Evolutionary conservation across 371 early-diverging fungal genomes (phyloP), one percentile per base, ranked within the genome.

Genomic region (Apophysomyces elegans): DNA sequence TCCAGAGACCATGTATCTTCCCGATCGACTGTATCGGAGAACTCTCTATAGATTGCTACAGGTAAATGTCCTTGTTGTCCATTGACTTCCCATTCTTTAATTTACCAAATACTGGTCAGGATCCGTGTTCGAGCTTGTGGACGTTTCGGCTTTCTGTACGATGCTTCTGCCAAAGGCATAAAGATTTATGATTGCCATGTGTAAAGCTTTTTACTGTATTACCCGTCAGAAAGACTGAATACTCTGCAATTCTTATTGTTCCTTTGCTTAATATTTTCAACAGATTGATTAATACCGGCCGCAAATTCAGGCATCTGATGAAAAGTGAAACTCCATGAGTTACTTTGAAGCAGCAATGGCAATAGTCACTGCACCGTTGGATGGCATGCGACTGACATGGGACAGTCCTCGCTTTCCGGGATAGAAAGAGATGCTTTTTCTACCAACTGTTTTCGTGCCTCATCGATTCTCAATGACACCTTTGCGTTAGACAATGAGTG

Each of bases 371-470:
- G 60, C 84, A 88, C 68, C 75, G 76, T 50, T 16, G 91, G 90
- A 76, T 88, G 88, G 21, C 80, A 72, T 18, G 84, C 79, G 26
- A 91, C 69, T 4, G 88, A 87, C 77, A 87, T 90, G 9, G 89
- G 88, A 6, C 88, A 86, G 63, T 89, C 90, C 64, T 89, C 88
- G 1, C 76, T 80, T 45, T 78, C 78, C 56, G 80, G 81, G 35
- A 73, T 39, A 26, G 38, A 12, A 4, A 69, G 21, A 5, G 61
- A 47, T 38, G 61, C 37, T 2, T 60, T 14, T 37, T 61, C 58
- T 1, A 56, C 21, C n/a, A 18, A 64, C 12, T 37, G 56, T 47
- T 41, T 46, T 64, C 21, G 54, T 7, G 43, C 46, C 32, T 56
- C 62, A 43, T 71, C 43, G 2, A 73, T 39, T 8, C 38, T 38